Evolutionary conservation across 2,329 filamentous ascomycete genomes (phyloP).

Genomic region (Penicillium nordicum): DNA sequence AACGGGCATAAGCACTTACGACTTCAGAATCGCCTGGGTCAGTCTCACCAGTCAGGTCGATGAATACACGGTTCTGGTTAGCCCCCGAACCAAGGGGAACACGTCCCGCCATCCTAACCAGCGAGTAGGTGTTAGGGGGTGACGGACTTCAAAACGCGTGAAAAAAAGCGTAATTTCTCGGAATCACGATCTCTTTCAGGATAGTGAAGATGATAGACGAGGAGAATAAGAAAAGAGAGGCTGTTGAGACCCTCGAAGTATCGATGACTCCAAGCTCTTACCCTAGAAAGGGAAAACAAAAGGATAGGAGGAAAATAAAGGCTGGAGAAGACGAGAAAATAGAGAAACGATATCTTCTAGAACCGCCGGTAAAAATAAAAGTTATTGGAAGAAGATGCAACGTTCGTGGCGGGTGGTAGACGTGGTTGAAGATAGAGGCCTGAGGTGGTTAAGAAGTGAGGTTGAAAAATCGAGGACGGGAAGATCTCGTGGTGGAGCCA

Average conservation of each 20-base stretch:
- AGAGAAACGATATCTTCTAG: background rate
- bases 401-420: background rate
- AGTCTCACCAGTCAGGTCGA: slow-evolving; percentile 1
- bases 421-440: background rate
- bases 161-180: background rate
- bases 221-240: background rate
- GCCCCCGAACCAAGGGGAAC: background rate
- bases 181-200: background rate
- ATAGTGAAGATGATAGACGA: background rate
- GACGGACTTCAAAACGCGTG: background rate
- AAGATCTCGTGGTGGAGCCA: background rate
- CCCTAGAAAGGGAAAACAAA: background rate
- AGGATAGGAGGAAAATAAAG: background rate
- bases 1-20: background rate
- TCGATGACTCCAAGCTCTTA: background rate
- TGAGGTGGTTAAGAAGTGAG: background rate
- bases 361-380: background rate
- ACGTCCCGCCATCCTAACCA: background rate
- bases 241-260: background rate
- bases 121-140: background rate
- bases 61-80: background rate
- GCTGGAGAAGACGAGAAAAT: background rate
- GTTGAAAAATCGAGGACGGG: background rate
- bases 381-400: background rate
- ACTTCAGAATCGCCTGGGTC: background rate